Percentiles rank a stretch among this genome's conserved stretches.
Conservation (phyloP, 2,329 filamentous ascomycete species). For the Ceratocystis alfenasii region DNA sequence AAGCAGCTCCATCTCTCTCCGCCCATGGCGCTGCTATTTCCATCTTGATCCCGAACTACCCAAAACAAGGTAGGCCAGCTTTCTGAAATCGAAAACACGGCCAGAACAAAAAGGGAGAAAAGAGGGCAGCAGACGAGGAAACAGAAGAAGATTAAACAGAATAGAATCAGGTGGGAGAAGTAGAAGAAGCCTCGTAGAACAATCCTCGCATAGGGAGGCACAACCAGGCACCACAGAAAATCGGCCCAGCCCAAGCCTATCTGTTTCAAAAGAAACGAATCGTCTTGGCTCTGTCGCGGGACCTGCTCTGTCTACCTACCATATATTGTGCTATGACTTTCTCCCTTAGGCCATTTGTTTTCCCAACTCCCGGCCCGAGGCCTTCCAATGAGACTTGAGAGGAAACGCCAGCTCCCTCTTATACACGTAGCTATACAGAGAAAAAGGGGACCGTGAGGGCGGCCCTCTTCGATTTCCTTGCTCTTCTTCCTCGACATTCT, state of each 20-base stretch:
- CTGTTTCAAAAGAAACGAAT: not conserved
- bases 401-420: not conserved
- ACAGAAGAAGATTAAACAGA: slow-evolving; percentile 10
- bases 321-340: not conserved
- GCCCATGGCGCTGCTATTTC: not conserved
- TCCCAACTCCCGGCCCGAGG: too few species aligned
- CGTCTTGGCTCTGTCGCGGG: not conserved
- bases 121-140: not conserved
- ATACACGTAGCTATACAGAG: not conserved
- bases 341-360: not conserved
- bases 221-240: not conserved
- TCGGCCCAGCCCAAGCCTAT: not conserved
- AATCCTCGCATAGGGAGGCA: too few species aligned
- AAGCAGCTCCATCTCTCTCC: too few species aligned
- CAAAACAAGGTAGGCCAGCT: not conserved
- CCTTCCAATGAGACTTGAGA: too few species aligned
- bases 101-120: not conserved
- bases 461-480: too few species aligned
- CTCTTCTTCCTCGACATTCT: too few species aligned
- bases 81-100: not conserved
- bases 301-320: not conserved
- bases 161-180: not conserved
- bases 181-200: too few species aligned
- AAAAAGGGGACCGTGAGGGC: not conserved
- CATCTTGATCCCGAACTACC: not conserved